phyloP scores from a whole-genome alignment of 257 asterid genomes.

The Haberlea rhodopensis region DNA sequence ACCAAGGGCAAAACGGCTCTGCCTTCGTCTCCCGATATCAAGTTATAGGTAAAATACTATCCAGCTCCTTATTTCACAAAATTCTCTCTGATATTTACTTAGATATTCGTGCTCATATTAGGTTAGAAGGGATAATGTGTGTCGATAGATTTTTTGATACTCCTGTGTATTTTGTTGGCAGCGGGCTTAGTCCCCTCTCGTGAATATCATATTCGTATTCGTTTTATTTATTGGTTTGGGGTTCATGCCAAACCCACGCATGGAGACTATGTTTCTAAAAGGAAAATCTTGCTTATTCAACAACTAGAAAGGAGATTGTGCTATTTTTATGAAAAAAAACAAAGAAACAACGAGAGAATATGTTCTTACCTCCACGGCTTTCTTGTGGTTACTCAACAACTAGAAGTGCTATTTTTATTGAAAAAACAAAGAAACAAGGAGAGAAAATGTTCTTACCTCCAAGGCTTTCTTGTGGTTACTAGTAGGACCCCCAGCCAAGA shows the following conservation, averaged over 20 bases:
- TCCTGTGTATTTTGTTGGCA: too few relatives aligned
- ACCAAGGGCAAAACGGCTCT: neutral
- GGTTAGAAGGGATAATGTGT: too few relatives aligned
- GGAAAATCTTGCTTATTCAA: neutral
- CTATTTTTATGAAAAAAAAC: neutral
- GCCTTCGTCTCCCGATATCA: neutral
- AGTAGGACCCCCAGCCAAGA: constrained; percentile 55
- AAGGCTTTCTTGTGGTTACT: constrained; percentile 63
- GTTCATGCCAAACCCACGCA: neutral
- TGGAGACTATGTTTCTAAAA: neutral
- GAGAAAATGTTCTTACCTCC: constrained; percentile 53
- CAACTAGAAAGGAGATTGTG: neutral
- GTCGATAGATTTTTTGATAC: too few relatives aligned
- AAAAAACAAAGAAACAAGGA: constrained; percentile 1
- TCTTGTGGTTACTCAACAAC: constrained; percentile 53
- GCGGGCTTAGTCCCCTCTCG: too few relatives aligned
- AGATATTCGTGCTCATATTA: too few relatives aligned
- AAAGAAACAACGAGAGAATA: neutral
- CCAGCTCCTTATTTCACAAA: too few relatives aligned
- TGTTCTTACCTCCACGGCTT: constrained; percentile 63
- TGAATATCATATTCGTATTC: too few relatives aligned
- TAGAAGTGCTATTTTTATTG: too few relatives aligned
- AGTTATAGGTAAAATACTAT: too few relatives aligned
- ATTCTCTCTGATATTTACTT: too few relatives aligned
- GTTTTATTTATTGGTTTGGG: too few relatives aligned